phyloP scores from a whole-genome alignment of 1,139 yeast species.

The Schizosaccharomyces versatilis region DNA sequence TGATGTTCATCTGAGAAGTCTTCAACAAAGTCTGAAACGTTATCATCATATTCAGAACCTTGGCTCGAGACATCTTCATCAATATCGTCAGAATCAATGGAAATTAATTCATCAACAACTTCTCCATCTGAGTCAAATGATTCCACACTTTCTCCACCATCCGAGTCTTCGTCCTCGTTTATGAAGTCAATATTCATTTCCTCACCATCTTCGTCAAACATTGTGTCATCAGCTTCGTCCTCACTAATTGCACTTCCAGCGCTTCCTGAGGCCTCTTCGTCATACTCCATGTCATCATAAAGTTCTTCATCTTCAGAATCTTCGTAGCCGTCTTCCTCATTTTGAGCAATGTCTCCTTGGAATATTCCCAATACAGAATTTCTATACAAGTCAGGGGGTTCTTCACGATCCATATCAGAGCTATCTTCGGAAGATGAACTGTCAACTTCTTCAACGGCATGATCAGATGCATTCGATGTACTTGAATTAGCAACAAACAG shows the following conservation, averaged over 20 bases:
- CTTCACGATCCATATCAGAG: conserved; percentile 39
- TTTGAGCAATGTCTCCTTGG: conserved; percentile 31
- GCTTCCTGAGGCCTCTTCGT: conserved; percentile 14
- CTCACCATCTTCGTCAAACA: conserved; percentile 16
- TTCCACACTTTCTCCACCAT: conserved; percentile 11
- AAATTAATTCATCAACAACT: not conserved
- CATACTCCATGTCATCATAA: conserved; percentile 14
- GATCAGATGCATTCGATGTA: conserved; percentile 21
- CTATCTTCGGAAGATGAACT: conserved; percentile 24
- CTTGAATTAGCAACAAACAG: conserved; percentile 23
- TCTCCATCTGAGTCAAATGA: not conserved
- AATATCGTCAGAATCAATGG: conserved; percentile 5
- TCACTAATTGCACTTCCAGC: conserved; percentile 14
- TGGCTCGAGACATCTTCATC: conserved; percentile 2
- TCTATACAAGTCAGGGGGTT: conserved; percentile 60
- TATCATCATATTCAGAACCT: conserved; percentile 6
- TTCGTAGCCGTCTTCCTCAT: conserved; percentile 19
- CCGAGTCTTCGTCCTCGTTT: conserved; percentile 15
- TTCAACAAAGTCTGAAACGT: conserved; percentile 17
- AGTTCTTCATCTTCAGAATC: conserved; percentile 16
- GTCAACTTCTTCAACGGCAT: conserved; percentile 21
- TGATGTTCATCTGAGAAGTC: conserved; percentile 22
- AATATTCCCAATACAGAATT: conserved; percentile 89
- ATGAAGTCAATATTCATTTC: conserved; percentile 16
- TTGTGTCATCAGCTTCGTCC: conserved; percentile 20